These are phyloP conservation scores for Brachypodium distachyon DNA, from an alignment of 202 grass and related monocot genomes.

Conservation along the genomic window DNA sequence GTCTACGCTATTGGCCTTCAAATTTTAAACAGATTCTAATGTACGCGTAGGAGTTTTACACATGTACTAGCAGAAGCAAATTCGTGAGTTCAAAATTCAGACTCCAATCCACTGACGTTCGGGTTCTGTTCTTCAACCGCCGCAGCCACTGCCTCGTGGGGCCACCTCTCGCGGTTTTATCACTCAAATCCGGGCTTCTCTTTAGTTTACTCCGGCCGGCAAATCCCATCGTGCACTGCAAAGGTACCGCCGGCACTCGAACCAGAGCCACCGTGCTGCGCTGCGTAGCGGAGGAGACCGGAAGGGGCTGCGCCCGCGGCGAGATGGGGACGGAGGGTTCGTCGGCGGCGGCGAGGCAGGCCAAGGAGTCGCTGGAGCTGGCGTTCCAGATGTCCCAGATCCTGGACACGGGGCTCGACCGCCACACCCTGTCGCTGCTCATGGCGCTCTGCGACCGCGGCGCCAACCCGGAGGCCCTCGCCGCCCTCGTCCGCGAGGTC, in stretches of 20 bases:
- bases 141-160: background rate
- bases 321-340: constrained; percentile 23
- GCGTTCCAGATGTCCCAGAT: constrained; percentile 92
- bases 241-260: too few relatives aligned
- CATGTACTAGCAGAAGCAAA: too few relatives aligned
- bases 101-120: too few relatives aligned
- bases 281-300: background rate
- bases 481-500: constrained; percentile 76
- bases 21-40: background rate
- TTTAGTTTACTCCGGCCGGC: too few relatives aligned
- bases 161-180: background rate
- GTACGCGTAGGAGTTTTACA: too few relatives aligned
- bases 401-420: constrained; percentile 69
- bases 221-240: too few relatives aligned
- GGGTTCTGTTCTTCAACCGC: background rate
- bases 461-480: constrained; percentile 87
- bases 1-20: background rate
- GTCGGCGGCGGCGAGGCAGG: constrained; percentile 46
- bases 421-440: constrained; percentile 90
- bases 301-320: background rate
- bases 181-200: too few relatives aligned
- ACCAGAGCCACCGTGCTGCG: background rate
- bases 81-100: background rate
- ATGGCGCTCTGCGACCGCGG: constrained; percentile 92
- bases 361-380: constrained; percentile 83